Percentiles rank a stretch among this genome's conserved stretches.
Evolutionary conservation across 148 eudicot species (phyloP).

Genomic region (Simmondsia chinensis): DNA sequence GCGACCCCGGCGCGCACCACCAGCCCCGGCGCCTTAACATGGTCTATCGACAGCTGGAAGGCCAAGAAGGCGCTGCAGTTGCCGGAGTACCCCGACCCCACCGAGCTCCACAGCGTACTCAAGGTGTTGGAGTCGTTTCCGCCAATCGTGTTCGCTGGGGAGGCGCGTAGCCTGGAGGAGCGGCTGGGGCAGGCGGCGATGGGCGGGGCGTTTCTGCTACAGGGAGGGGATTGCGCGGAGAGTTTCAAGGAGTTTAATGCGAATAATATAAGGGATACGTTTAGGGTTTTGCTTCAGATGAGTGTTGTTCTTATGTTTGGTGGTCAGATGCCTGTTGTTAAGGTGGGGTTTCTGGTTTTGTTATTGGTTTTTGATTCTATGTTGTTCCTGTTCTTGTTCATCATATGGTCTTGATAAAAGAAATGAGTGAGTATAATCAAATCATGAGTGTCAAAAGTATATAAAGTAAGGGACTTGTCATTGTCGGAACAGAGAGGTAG

Average conservation of each 20-base stretch:
- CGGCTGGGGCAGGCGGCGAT: constrained; percentile 53
- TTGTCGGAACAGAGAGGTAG: too few species aligned
- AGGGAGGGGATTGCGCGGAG: constrained; percentile 84
- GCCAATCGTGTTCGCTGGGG: constrained; percentile 66
- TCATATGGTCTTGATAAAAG: too few species aligned
- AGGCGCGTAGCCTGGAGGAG: constrained; percentile 57
- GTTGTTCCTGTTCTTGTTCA: background rate
- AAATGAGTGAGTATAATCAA: too few species aligned
- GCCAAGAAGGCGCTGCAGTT: constrained; percentile 41
- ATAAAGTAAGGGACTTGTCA: too few species aligned
- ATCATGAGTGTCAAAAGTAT: too few species aligned
- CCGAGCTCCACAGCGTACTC: constrained; percentile 34
- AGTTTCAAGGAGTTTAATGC: constrained; percentile 71
- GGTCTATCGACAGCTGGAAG: constrained; percentile 52
- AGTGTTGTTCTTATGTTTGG: constrained; percentile 75
- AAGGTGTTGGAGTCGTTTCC: constrained; percentile 51
- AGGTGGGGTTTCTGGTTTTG: constrained; percentile 20
- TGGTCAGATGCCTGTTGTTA: constrained; percentile 70
- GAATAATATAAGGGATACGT: constrained; percentile 66
- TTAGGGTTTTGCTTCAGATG: constrained; percentile 67
- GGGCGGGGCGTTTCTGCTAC: constrained; percentile 53
- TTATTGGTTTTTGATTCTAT: background rate
- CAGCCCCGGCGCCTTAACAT: constrained; percentile 7
- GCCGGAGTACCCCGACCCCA: constrained; percentile 47
- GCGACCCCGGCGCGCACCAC: constrained; percentile 11